Evolutionary conservation across 192 early-diverging fungal species (phyloP).

Genomic region (Blastocladiella britannica): DNA sequence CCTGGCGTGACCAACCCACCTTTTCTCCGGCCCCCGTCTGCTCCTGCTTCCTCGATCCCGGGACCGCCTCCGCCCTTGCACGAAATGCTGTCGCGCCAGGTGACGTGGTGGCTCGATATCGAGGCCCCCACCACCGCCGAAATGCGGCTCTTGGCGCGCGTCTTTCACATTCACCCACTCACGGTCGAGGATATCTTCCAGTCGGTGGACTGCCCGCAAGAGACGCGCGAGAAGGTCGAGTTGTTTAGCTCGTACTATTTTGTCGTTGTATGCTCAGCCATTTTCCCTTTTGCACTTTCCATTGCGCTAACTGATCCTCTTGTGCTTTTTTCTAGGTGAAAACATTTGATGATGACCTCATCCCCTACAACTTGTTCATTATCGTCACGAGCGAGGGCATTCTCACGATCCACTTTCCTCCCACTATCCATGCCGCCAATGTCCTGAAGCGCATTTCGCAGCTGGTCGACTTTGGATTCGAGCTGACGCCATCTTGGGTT

Average conservation of each 20-base stretch:
- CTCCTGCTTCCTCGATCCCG: neutral
- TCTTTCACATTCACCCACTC: constrained; percentile 72
- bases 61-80: neutral
- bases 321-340: no score
- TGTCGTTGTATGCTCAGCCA: no score
- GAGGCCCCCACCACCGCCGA: neutral
- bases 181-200: constrained; percentile 63
- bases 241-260: constrained; percentile 75
- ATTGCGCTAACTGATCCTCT: no score
- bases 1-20: no score
- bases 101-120: neutral
- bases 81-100: neutral
- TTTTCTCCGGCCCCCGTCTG: neutral
- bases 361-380: constrained; percentile 10
- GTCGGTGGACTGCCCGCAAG: constrained; percentile 27
- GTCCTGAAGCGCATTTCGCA: constrained; percentile 52
- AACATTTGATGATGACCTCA: constrained; percentile 18
- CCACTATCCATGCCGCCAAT: constrained; percentile 34
- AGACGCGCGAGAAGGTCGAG: constrained; percentile 75
- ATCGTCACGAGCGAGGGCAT: constrained; percentile 16
- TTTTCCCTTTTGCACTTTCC: no score
- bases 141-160: constrained; percentile 8
- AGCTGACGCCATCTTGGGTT: constrained; percentile 40
- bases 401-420: constrained; percentile 21
- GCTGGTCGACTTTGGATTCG: constrained; percentile 31